Conservation (phyloP, 1,284 basidiomycete species). For the Phellopilus nigrolimitatus region DNA sequence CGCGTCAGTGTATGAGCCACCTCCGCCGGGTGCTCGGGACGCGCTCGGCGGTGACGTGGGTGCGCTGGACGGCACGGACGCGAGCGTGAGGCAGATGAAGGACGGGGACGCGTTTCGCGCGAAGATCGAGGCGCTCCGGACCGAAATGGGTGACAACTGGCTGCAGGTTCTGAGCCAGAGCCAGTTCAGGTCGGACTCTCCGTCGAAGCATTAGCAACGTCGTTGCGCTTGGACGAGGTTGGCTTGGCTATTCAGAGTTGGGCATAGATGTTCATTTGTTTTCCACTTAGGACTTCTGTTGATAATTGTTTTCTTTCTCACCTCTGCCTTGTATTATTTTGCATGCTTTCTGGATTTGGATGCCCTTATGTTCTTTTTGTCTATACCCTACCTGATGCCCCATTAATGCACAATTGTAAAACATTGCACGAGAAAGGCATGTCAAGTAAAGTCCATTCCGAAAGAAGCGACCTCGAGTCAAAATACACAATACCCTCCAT, state of each 20-base stretch:
- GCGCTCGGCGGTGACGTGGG: constrained; percentile 10
- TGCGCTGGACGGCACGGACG: constrained; percentile 30
- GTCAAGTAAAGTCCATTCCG: neutral
- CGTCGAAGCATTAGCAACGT: constrained; percentile 10
- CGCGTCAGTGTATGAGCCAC: constrained; percentile 59
- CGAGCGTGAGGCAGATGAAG: constrained; percentile 33
- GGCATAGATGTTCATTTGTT: neutral
- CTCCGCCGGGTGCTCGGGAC: constrained; percentile 22
- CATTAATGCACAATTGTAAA: neutral
- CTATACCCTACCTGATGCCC: no score
- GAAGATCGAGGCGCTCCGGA: constrained; percentile 73
- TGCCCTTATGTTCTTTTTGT: constrained; percentile 1
- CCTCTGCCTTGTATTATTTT: neutral
- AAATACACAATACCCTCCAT: constrained; percentile 19
- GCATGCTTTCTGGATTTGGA: constrained; percentile 1
- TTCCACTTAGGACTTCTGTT: neutral
- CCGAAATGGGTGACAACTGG: constrained; percentile 86
- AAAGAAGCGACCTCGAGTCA: neutral
- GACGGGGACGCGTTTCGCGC: constrained; percentile 69
- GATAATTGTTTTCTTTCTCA: no score
- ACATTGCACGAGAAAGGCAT: neutral
- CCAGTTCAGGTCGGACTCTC: constrained; percentile 30
- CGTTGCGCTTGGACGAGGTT: neutral
- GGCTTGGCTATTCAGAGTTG: neutral
- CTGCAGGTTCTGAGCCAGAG: constrained; percentile 76